Conservation (phyloP, 371 early-diverging fungal species). For the Apophysomyces ossiformis region DNA sequence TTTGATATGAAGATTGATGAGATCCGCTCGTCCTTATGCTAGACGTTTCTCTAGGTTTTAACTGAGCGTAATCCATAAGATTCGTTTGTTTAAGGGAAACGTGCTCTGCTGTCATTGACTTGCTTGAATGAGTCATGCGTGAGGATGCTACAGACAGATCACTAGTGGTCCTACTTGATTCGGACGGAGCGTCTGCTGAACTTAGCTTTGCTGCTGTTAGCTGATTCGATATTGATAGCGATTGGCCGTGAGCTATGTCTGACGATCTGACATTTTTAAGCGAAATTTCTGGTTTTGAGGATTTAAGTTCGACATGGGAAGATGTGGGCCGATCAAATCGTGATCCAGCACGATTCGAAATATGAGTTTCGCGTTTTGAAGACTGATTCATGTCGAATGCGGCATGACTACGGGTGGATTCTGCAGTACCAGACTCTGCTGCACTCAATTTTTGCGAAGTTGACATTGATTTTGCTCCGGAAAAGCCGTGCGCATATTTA, state of each 20-base stretch:
- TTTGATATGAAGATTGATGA: background rate
- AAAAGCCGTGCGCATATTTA: no score
- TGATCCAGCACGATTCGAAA: conserved; percentile 5
- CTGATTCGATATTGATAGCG: background rate
- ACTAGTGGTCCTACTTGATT: background rate
- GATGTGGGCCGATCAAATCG: background rate
- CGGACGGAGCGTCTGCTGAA: background rate
- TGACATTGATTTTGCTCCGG: background rate
- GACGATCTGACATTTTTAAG: background rate
- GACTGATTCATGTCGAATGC: background rate
- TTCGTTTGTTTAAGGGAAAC: background rate
- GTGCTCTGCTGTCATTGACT: background rate
- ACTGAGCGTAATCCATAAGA: background rate
- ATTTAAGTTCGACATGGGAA: background rate
- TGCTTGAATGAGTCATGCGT: background rate
- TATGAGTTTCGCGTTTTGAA: background rate
- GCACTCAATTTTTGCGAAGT: background rate
- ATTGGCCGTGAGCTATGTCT: background rate
- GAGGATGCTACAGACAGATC: background rate
- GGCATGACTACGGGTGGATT: background rate
- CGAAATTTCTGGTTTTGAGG: background rate
- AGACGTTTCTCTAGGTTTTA: no score
- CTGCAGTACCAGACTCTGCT: background rate
- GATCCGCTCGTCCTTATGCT: no score
- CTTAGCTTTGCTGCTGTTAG: background rate